Evolutionary conservation across 2,329 filamentous ascomycete species (phyloP), one percentile per base, ranked within the genome.

Genomic region (Apiospora saccharicola): DNA sequence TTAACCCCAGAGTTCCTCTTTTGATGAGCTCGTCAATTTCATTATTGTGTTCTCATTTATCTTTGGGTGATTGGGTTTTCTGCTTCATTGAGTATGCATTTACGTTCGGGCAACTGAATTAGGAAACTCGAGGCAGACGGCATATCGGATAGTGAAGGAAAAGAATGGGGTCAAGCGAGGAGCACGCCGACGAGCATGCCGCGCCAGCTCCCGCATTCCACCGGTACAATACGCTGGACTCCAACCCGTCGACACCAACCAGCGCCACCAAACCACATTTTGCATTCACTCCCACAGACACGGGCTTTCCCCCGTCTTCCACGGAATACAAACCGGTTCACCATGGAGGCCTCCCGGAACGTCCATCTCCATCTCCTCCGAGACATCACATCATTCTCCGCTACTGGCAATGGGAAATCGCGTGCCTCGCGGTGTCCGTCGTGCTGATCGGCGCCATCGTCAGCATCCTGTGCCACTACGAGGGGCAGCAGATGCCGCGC

Each of bases 331-430:
- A 34, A 34, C 51, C 51, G 13, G 16, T 30, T 14, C 16, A 57
- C 7, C 19, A 61, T 37, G 53, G 53, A 30, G 30, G 6, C 53
- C 53, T 5, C 53, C 30, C 53, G 16, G 30, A 19, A 16, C 30
- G 10, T 3, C 53, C 22, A 22, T 61, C 22, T 3, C 53, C 22
- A 22, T 61, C 22, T 7, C 53, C 53, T 4, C 7, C 53, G 53
- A 19, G 30, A 19, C 22, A 30, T 0, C 43, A 72, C 41, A 51
- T 75, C 57, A 71, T 75, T 24, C 72, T 75, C 16, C 73, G 74
- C 69, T 75, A 71, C 51, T 75, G 75, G 73, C 37, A 67, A 8
- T 75, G 71, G 71, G 75, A 76, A 57, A 72, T 73, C 3, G 51
- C 68, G 12, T 75, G 73, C 8, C 43, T 76, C n/a, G 3, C 72